Conservation (phyloP, 2,329 filamentous ascomycete genomes). For the Alternaria brassicicola region DNA sequence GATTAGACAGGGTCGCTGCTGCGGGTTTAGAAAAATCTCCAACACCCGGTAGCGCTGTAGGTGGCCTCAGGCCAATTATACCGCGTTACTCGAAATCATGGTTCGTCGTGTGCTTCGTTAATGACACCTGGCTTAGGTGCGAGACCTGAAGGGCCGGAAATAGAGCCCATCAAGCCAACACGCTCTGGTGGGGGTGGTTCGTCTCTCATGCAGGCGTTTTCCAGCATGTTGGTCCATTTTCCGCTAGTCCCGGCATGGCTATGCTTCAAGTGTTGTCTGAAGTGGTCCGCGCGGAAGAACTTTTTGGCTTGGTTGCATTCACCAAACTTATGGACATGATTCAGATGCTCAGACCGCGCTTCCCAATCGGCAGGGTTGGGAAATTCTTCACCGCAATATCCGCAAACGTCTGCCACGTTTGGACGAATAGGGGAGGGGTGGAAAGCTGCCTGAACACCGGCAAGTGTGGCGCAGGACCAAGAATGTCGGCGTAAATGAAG, state of each 20-base stretch:
- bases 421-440: constrained; percentile 75
- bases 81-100: constrained; percentile 25
- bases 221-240: constrained; percentile 98
- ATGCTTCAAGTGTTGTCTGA: constrained; percentile 97
- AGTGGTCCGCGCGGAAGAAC: constrained; percentile 96
- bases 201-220: constrained; percentile 95
- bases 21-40: not conserved
- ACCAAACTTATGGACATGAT: constrained; percentile 91
- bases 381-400: constrained; percentile 96
- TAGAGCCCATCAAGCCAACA: constrained; percentile 40
- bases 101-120: constrained; percentile 49
- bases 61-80: constrained; percentile 5
- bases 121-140: constrained; percentile 47
- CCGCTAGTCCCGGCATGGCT: constrained; percentile 95
- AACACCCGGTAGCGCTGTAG: not conserved
- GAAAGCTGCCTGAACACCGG: constrained; percentile 77
- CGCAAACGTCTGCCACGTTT: constrained; percentile 75
- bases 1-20: not conserved
- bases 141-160: constrained; percentile 37
- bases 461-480: constrained; percentile 92
- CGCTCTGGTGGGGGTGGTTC: constrained; percentile 66
- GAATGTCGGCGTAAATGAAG: constrained; percentile 90
- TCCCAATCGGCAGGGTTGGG: constrained; percentile 88
- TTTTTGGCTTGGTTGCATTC: constrained; percentile 99
- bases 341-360: constrained; percentile 81